phyloP scores from a whole-genome alignment of 2,329 filamentous ascomycete species.

The Didymella lethalis region DNA sequence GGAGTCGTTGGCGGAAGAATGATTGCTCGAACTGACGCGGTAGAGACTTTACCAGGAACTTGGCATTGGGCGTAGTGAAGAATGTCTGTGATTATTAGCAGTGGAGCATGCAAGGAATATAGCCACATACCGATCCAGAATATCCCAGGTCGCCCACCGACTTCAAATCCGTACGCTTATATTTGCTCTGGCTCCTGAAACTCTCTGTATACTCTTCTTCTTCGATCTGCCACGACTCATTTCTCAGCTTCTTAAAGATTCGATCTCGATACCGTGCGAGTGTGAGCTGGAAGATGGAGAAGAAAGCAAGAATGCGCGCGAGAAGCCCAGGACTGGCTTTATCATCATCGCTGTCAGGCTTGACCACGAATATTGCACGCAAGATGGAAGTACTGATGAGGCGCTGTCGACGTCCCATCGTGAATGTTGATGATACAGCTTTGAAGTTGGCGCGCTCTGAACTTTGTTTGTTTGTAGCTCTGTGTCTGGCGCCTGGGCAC shows the following conservation, averaged over 20 bases:
- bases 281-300: conserved; percentile 60
- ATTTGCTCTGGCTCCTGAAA: conserved; percentile 56
- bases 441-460: conserved; percentile 3
- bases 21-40: conserved; percentile 73
- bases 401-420: conserved; percentile 48
- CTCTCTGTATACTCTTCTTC: conserved; percentile 64
- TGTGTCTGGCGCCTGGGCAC: conserved; percentile 1
- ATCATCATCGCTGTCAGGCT: conserved; percentile 27
- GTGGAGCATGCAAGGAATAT: background rate
- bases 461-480: conserved; percentile 7
- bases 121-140: conserved; percentile 67
- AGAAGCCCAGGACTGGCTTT: conserved; percentile 46
- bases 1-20: conserved; percentile 72
- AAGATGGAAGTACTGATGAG: conserved; percentile 50
- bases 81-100: conserved; percentile 62
- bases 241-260: conserved; percentile 61
- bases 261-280: conserved; percentile 58
- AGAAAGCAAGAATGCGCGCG: conserved; percentile 61
- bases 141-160: conserved; percentile 75
- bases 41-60: conserved; percentile 75
- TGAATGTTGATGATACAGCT: conserved; percentile 15
- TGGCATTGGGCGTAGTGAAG: conserved; percentile 71
- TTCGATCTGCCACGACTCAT: conserved; percentile 61
- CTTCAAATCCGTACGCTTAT: conserved; percentile 56
- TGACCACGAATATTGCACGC: conserved; percentile 45